Conservation (phyloP, 495 filamentous ascomycete genomes). For the Trichoderma asperelloides region DNA sequence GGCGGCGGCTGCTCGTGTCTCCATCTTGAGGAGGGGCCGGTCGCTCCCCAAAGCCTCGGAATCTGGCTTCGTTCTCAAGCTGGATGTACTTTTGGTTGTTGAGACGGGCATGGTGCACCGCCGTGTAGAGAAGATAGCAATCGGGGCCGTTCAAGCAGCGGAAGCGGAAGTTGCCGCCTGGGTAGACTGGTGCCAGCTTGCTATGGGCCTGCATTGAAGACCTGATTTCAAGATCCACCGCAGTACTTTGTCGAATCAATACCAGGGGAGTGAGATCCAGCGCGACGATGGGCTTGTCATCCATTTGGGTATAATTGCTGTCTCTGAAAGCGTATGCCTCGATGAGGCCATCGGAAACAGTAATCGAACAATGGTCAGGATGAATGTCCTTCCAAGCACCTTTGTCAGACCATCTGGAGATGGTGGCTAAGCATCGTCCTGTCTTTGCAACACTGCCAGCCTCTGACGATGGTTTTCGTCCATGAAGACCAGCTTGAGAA, state of each 20-base stretch:
- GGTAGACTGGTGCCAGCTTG: constrained; percentile 58
- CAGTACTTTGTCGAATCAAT: constrained; percentile 77
- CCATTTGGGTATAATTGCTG: constrained; percentile 26
- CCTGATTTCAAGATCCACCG: constrained; percentile 86
- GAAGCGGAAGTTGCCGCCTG: constrained; percentile 54
- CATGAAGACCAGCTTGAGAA: constrained; percentile 56
- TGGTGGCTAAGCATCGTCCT: constrained; percentile 57
- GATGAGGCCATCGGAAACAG: constrained; percentile 75
- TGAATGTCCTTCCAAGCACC: constrained; percentile 74
- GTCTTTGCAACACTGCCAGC: constrained; percentile 34
- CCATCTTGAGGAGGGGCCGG: constrained; percentile 21
- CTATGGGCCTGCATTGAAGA: constrained; percentile 70
- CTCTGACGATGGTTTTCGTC: constrained; percentile 32
- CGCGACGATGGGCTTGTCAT: constrained; percentile 51
- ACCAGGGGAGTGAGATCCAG: constrained; percentile 84
- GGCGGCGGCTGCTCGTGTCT: constrained; percentile 27
- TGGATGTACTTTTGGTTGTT: constrained; percentile 85
- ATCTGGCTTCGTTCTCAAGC: constrained; percentile 53
- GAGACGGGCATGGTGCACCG: constrained; percentile 74
- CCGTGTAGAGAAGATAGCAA: constrained; percentile 68
- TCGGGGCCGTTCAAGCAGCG: constrained; percentile 70
- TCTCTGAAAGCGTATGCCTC: constrained; percentile 66
- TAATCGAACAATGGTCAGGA: constrained; percentile 66
- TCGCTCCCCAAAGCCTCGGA: constrained; percentile 39
- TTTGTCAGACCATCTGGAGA: constrained; percentile 79